These are phyloP conservation scores for Chrysosporium keratinophilum DNA, from an alignment of 2,329 filamentous ascomycete genomes.

Conservation along the genomic window DNA sequence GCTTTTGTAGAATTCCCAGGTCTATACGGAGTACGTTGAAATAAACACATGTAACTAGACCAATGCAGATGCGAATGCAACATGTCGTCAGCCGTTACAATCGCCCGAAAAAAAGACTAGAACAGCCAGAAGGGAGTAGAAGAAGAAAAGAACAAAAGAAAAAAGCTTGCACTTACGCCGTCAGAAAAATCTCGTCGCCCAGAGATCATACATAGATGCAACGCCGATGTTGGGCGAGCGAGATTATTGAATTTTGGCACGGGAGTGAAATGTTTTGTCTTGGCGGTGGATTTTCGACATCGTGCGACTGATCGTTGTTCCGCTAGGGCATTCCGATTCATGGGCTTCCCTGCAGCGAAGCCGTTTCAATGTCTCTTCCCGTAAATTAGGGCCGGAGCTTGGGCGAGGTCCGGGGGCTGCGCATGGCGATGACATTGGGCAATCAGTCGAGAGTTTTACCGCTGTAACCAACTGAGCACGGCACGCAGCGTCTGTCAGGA, in stretches of 20 bases:
- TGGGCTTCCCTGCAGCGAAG: constrained; percentile 1
- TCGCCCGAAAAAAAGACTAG: not conserved
- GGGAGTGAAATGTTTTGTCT: not conserved
- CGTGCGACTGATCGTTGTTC: constrained; percentile 2
- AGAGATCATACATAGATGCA: not conserved
- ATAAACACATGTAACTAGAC: no score
- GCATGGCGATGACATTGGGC: no score
- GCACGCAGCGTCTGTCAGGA: no score
- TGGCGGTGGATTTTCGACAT: not conserved
- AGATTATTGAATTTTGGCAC: not conserved
- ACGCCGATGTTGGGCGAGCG: not conserved
- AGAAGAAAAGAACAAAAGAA: not conserved
- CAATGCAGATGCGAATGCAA: constrained; percentile 1
- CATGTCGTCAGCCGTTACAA: constrained; percentile 2
- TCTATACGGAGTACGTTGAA: not conserved
- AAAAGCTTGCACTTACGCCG: not conserved
- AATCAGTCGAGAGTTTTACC: no score
- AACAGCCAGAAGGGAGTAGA: not conserved
- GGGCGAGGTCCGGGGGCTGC: no score
- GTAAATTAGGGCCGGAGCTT: no score
- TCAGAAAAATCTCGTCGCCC: not conserved
- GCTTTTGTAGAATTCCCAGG: not conserved
- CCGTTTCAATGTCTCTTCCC: not conserved
- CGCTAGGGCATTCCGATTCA: not conserved
- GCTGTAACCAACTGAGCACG: not conserved